A percentile compares a stretch with the other conserved stretches of the same genome.
Evolutionary conservation across 108 stramenopile species (phyloP).

Genomic region (Nitzschia palea): DNA sequence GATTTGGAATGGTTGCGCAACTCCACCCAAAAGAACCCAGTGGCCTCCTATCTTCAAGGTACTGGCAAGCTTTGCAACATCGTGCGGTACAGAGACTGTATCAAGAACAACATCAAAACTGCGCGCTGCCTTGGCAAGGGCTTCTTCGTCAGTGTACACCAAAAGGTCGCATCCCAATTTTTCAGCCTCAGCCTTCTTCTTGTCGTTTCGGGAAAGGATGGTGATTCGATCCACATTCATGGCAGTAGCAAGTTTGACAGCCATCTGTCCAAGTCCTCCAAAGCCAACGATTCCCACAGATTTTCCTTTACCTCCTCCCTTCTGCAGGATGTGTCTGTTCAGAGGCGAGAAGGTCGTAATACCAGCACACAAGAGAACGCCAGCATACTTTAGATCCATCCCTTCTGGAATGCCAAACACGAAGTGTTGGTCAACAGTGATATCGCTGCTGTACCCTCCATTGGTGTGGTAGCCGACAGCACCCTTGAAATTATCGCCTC

Average conservation of each 20-base stretch:
- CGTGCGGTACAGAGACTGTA: conserved; percentile 45
- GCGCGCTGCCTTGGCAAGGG: conserved; percentile 27
- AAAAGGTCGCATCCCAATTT: conserved; percentile 39
- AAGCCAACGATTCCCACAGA: conserved; percentile 54
- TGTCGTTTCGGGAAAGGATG: conserved; percentile 42
- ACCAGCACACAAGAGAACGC: conserved; percentile 62
- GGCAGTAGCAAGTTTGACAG: conserved; percentile 52
- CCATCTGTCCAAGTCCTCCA: conserved; percentile 70
- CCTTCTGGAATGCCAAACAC: conserved; percentile 46
- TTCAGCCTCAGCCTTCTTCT: conserved; percentile 43
- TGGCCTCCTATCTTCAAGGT: conserved; percentile 38
- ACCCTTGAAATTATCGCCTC: conserved; percentile 14
- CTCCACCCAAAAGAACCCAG: conserved; percentile 36
- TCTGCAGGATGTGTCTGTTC: conserved; percentile 35
- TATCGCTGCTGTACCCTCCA: conserved; percentile 42
- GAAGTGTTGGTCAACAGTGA: conserved; percentile 46
- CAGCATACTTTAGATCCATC: conserved; percentile 30
- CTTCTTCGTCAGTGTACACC: conserved; percentile 39
- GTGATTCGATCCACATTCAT: conserved; percentile 41
- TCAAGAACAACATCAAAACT: conserved; percentile 51
- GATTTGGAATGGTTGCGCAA: conserved; percentile 24
- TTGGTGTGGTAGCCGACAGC: conserved; percentile 32
- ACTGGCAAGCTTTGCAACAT: conserved; percentile 22
- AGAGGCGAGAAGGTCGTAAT: conserved; percentile 61
- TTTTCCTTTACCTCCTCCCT: conserved; percentile 29